Conservation (phyloP, 2,329 filamentous ascomycete species). For the Fusarium buharicum region DNA sequence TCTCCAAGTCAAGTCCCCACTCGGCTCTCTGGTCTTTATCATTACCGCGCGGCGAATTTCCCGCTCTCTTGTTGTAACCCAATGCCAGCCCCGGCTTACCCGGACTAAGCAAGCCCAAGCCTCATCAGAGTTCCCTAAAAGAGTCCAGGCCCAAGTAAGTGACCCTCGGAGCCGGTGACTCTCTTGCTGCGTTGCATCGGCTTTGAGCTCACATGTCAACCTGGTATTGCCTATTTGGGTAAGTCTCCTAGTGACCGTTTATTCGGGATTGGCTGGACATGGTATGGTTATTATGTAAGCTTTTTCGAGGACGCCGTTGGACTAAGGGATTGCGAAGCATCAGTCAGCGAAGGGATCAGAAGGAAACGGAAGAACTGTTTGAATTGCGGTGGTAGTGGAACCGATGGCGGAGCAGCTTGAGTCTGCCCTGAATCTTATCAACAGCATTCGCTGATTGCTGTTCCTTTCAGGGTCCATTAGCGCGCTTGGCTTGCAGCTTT, state of each 20-base stretch:
- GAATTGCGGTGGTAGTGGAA: conserved; percentile 30
- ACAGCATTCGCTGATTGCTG: conserved; percentile 3
- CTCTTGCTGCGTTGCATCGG: conserved; percentile 24
- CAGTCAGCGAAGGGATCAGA: conserved; percentile 38
- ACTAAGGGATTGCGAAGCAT: conserved; percentile 42
- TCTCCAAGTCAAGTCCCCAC: conserved; percentile 14
- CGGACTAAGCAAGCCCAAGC: conserved; percentile 25
- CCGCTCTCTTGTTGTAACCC: conserved; percentile 14
- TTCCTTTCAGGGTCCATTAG: conserved; percentile 10
- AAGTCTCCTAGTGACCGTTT: conserved; percentile 12
- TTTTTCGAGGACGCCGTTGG: conserved; percentile 17
- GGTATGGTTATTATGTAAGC: conserved; percentile 40
- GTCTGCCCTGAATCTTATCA: conserved; percentile 12
- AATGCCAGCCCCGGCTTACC: conserved; percentile 33
- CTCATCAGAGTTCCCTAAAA: conserved; percentile 1
- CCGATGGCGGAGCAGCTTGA: conserved; percentile 27
- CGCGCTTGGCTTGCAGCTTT: conserved; percentile 30
- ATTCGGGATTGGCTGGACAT: conserved; percentile 8
- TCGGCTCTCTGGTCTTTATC: conserved; percentile 37
- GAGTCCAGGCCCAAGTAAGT: conserved; percentile 16
- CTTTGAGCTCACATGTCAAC: conserved; percentile 37
- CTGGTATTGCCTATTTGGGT: conserved; percentile 25
- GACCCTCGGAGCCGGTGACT: conserved; percentile 13
- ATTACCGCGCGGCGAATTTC: conserved; percentile 45
- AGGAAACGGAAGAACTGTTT: conserved; percentile 8